These are phyloP conservation scores for Ostreobium quekettii DNA, from an alignment of 139 green algal species.

Conservation along the genomic window DNA sequence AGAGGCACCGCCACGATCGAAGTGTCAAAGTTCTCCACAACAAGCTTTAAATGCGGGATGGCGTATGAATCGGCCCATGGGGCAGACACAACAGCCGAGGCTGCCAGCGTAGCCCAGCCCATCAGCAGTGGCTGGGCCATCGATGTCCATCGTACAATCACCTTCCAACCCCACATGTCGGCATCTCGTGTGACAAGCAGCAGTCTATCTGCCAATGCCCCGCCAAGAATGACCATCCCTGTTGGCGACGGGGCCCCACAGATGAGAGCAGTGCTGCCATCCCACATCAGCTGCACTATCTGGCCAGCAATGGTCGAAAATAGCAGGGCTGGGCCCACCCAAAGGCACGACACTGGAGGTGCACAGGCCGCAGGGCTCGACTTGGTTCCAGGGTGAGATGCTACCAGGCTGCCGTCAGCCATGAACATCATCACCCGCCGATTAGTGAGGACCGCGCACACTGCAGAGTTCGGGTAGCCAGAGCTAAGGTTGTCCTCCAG, in stretches of 20 bases:
- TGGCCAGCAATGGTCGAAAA: constrained; percentile 10
- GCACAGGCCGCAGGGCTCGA: constrained; percentile 10
- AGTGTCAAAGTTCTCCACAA: constrained; percentile 14
- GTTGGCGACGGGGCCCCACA: constrained; percentile 17
- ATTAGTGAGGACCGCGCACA: constrained; percentile 6
- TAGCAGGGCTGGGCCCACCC: constrained; percentile 16
- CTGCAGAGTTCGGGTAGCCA: constrained; percentile 1
- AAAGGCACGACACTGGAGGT: constrained; percentile 10
- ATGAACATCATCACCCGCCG: constrained; percentile 17
- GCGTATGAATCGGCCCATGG: not conserved
- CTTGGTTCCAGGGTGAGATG: constrained; percentile 5
- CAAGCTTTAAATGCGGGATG: constrained; percentile 1
- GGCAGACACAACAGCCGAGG: constrained; percentile 14
- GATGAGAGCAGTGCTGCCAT: constrained; percentile 16
- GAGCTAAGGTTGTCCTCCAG: constrained; percentile 1
- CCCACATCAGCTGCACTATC: constrained; percentile 16
- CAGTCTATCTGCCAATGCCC: constrained; percentile 12
- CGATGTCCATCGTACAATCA: not conserved
- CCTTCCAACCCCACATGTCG: constrained; percentile 2
- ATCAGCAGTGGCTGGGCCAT: constrained; percentile 12
- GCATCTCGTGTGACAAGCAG: constrained; percentile 4
- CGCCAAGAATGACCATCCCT: not conserved
- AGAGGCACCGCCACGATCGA: constrained; percentile 7
- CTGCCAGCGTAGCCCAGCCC: constrained; percentile 12
- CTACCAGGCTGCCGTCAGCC: constrained; percentile 11